Base-by-base conservation (phyloP, 2,329 filamentous ascomycete species). In the Lachnellula occidentalis region DNA sequence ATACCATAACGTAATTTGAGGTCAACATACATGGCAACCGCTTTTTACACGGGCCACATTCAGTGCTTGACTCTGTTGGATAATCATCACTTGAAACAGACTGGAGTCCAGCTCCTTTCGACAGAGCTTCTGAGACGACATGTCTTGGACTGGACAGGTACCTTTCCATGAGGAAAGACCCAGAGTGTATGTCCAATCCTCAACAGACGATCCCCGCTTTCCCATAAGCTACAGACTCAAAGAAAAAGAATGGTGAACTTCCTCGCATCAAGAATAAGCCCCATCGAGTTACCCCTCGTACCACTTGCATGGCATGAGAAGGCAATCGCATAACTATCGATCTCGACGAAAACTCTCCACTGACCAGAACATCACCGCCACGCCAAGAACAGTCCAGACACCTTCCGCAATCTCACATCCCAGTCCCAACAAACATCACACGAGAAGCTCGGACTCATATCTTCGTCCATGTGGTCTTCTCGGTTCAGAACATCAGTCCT, bases 251-350 rank as follows among this genome's bases (percentile, higher is more conserved):
- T 19, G 59, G 36, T 66, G 69, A 67, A 81, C 88, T 87, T 31
- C 88, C 90, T 96, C 91, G 92, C 88, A 82, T 91, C 92, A 88
- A 96, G 90, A 96, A 96, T 97, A 91, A 96, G 92, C 92, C 92
- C 92, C 92, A 95, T 97, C 91, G 92, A 96, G 92, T 97, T 95
- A 96, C 89, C 80, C 74, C 72, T 70, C 69, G 62, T 62, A 57
- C 66, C 65, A 64, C 62, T 60, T 57, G 61, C 66, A 68, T 64
- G 59, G 56, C 24, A 57, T 41, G 58, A 70, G 27, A 75, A 70
- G 76, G 88, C 90, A 96, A 96, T 96, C 92, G 92, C 92, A 96
- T 97, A 85, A 87, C 92, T 96, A 84, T 95, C 79, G 80, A 89
- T 80, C 87, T 85, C 85, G 92, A 96, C 92, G 87, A 96, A 87